Conservation (phyloP, 345 rosid species). For the Turritis glabra region DNA sequence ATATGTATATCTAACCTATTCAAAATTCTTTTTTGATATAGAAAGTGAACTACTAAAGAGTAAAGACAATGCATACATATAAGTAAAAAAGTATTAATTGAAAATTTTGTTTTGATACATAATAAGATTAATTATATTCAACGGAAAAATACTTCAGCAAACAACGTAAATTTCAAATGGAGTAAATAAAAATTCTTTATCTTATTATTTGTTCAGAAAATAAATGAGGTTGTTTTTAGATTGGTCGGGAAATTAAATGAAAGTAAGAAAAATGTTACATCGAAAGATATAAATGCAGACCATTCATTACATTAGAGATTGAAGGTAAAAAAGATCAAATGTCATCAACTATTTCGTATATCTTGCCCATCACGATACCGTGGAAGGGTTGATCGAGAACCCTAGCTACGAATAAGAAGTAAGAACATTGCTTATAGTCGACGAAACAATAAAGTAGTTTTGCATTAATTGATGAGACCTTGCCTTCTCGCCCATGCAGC, state of each 20-base stretch:
- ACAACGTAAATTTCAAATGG: too few relatives aligned
- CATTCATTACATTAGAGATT: slow-evolving; percentile 29
- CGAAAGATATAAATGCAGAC: slow-evolving; percentile 20
- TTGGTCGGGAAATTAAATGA: slow-evolving; percentile 31
- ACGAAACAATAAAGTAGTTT: slow-evolving; percentile 14
- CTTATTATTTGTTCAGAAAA: too few relatives aligned
- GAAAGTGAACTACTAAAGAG: too few relatives aligned
- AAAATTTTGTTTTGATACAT: too few relatives aligned
- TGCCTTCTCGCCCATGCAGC: slow-evolving; percentile 31
- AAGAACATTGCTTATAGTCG: slow-evolving; percentile 27
- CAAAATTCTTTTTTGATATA: too few relatives aligned
- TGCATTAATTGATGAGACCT: slow-evolving; percentile 29
- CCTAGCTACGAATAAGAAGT: slow-evolving; percentile 25
- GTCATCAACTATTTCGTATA: slow-evolving; percentile 14
- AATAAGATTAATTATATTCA: too few relatives aligned
- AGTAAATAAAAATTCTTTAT: too few relatives aligned
- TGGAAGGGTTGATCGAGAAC: slow-evolving; percentile 24
- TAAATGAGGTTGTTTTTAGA: too few relatives aligned
- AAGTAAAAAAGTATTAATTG: too few relatives aligned
- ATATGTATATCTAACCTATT: neutral
- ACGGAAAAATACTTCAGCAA: too few relatives aligned
- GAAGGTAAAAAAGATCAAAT: slow-evolving; percentile 15
- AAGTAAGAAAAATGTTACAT: slow-evolving; percentile 34
- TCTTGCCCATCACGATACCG: slow-evolving; percentile 40
- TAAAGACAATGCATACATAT: too few relatives aligned